Evolutionary conservation across 805 yeast species (phyloP).

Genomic region (Jamesozyma hellenica): DNA sequence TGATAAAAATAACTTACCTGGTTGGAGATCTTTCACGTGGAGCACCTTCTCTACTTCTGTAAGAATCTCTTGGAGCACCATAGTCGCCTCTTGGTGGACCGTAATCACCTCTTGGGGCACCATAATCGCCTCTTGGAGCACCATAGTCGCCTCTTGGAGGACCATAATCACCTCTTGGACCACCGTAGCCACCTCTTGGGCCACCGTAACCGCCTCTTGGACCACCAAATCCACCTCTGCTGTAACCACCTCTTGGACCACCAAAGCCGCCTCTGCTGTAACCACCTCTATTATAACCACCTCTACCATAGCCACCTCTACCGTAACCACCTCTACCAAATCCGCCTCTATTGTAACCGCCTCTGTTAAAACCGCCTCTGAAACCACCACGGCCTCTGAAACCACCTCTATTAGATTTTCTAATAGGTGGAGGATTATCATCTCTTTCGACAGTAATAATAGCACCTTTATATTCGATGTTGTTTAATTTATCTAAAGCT

Average conservation of each 20-base stretch:
- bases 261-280: conserved; percentile 28
- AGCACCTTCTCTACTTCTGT: conserved; percentile 39
- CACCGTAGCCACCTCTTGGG: conserved; percentile 32
- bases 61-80: conserved; percentile 31
- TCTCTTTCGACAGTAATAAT: conserved; percentile 72
- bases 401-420: conserved; percentile 40
- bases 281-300: conserved; percentile 24
- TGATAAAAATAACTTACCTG: conserved; percentile 50
- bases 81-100: conserved; percentile 22
- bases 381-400: conserved; percentile 39
- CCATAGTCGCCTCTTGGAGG: conserved; percentile 25
- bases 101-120: conserved; percentile 30
- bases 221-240: conserved; percentile 29
- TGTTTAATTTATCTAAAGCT: conserved; percentile 67
- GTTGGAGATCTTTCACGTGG: conserved; percentile 68
- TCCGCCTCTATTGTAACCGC: conserved; percentile 37
- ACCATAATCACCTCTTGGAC: conserved; percentile 18
- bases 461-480: conserved; percentile 59
- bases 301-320: conserved; percentile 34
- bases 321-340: conserved; percentile 32
- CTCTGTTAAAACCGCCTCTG: conserved; percentile 37
- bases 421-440: conserved; percentile 41
- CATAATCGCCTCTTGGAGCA: conserved; percentile 26
- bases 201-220: conserved; percentile 28
- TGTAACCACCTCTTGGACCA: conserved; percentile 35